Percentiles rank a stretch among this genome's conserved stretches.
Conservation (phyloP, 176 grass and related monocot genomes). For the Oryza rufipogon region DNA sequence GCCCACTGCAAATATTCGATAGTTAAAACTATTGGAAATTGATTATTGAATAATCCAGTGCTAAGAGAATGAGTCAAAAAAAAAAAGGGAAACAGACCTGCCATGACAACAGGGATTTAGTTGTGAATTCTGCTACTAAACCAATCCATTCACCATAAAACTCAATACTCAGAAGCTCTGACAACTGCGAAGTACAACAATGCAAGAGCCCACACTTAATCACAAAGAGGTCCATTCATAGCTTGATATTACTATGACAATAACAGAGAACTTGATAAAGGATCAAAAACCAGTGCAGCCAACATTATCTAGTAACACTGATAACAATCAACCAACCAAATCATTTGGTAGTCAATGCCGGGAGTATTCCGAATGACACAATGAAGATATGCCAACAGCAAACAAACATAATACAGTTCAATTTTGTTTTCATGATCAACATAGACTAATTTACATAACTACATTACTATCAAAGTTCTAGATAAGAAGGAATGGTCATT, state of each 20-base stretch:
- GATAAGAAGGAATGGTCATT: neutral
- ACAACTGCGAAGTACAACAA: constrained; percentile 65
- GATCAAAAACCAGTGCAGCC: neutral
- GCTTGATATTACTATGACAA: neutral
- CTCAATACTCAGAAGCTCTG: constrained; percentile 89
- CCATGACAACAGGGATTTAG: constrained; percentile 95
- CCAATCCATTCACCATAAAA: constrained; percentile 98
- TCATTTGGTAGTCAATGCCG: constrained; percentile 2
- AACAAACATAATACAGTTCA: constrained; percentile 23
- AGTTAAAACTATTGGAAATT: constrained; percentile 29
- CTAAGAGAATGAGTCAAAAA: constrained; percentile 29
- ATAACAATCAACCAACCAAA: constrained; percentile 26
- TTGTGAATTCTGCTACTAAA: constrained; percentile 93
- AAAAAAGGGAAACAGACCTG: constrained; percentile 72
- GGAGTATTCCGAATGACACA: constrained; percentile 7
- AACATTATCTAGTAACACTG: constrained; percentile 2
- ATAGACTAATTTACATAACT: neutral
- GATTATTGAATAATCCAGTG: constrained; percentile 15
- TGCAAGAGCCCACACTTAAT: constrained; percentile 2
- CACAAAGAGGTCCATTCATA: constrained; percentile 3
- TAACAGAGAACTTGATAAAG: neutral
- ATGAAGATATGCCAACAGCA: neutral
- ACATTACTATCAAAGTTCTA: constrained; percentile 9
- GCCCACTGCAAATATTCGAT: constrained; percentile 68
- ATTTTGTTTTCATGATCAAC: constrained; percentile 21